Evolutionary conservation across 176 grass and related monocot genomes (phyloP), one percentile per base, ranked within the genome.

Genomic region (Stipa capillata): DNA sequence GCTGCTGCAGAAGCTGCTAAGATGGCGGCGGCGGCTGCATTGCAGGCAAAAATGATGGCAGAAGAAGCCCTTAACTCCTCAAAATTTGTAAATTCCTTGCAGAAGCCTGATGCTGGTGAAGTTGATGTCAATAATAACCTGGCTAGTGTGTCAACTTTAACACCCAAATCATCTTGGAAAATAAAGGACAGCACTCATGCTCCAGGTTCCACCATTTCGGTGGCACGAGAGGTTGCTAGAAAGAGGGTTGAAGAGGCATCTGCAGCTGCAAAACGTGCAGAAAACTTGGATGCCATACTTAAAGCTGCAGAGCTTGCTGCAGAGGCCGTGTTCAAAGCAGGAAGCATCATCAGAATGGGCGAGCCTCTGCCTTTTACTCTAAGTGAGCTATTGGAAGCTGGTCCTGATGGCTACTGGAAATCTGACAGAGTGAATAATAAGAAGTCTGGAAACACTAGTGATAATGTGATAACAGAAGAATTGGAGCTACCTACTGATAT

Each of bases 261-360:
- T 34, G 92, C 97, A 73, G 92, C 92, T 54, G 86, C 88, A 66
- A 99, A 99, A 78, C 92, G 92, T 50, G 92, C 92, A 36, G 90
- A 99, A 86, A 99, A 93, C 79, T 88, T 99, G 84, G 90, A 99
- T 87, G 81, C 86, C 24, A 92, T 99, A 78, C 57, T 93, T 37
- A 99, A 87, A 93, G 97, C 92, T 88, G 97, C 97, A 69, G 97
- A 99, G 79, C 79, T 96, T 82, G 86, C 84, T 40, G 97, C 88
- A 36, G 92, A 99, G 79, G 88, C 92, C 58, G 90, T 96, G 32
- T 99, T 81, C 72, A 94, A 91, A 78, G 90, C 82, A 20, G 97
- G 92, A 77, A 84, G 85, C 7, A 89, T 99, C 58, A 85, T 99
- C 79, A 81, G 84, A 67, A 91, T 99, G 97, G 97, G 97, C 24